Evolutionary conservation across 495 filamentous ascomycete species (phyloP).

Genomic region (Diplogelasinospora grovesii): DNA sequence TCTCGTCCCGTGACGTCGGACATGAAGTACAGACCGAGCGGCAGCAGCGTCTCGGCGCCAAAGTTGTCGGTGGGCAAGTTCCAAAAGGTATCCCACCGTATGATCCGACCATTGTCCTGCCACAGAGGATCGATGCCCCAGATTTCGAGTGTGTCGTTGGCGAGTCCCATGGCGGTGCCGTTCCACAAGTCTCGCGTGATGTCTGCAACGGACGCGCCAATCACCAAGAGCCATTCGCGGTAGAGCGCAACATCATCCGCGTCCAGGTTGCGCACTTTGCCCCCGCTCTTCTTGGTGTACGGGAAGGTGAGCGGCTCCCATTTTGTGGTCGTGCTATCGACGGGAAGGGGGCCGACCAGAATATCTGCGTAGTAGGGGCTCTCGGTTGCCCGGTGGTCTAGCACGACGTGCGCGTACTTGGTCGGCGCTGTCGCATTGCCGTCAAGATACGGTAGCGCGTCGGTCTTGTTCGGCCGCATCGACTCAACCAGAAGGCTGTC

Average conservation of each 20-base stretch:
- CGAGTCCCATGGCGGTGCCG: conserved; percentile 20
- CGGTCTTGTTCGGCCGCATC: conserved; percentile 48
- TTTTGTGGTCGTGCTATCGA: conserved; percentile 29
- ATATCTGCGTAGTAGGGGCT: conserved; percentile 40
- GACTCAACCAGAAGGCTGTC: conserved; percentile 35
- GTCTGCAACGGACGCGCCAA: conserved; percentile 22
- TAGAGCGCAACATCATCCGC: conserved; percentile 23
- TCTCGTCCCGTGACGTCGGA: conserved; percentile 43
- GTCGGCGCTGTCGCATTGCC: conserved; percentile 27
- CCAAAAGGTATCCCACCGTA: conserved; percentile 39
- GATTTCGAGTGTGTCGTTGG: conserved; percentile 34
- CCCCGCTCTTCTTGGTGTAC: conserved; percentile 33
- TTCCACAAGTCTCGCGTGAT: conserved; percentile 28
- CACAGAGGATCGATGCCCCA: conserved; percentile 34
- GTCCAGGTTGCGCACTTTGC: conserved; percentile 35
- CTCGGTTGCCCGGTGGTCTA: conserved; percentile 34
- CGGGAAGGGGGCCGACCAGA: conserved; percentile 42
- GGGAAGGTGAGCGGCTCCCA: conserved; percentile 34
- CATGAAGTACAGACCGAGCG: conserved; percentile 35
- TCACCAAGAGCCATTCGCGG: conserved; percentile 20
- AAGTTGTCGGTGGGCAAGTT: conserved; percentile 25
- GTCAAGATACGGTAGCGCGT: conserved; percentile 40
- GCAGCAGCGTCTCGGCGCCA: conserved; percentile 34
- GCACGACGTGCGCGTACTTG: conserved; percentile 41
- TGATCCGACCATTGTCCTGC: conserved; percentile 36